Evolutionary conservation across 2,329 filamentous ascomycete species (phyloP), one percentile per base, ranked within the genome.

Genomic region (Trichoderma aggressivum): DNA sequence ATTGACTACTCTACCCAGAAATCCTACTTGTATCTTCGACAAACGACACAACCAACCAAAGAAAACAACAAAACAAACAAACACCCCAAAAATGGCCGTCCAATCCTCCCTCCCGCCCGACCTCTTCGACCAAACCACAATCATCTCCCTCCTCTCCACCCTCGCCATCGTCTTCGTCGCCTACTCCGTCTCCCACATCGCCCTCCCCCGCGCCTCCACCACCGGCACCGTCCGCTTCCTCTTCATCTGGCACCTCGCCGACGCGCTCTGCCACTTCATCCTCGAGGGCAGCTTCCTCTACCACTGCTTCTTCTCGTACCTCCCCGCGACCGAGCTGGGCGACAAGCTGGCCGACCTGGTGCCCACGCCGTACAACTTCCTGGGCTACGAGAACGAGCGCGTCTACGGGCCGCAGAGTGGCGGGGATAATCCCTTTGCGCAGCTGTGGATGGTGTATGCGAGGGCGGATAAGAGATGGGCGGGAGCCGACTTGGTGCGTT

Each of bases 241-340:
- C 74, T 97, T 97, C 86, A 88, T 97, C 82, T 98, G 95, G 95
- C 94, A 98, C 84, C 87, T 93, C 47, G 97, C 97, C 83, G 94
- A 98, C 81, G 93, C 93, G 36, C 87, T 98, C 56, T 95, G 94
- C 77, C 96, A 99, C 84, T 89, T 97, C 81, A 85, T 94, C 80
- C 92, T 98, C 79, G 95, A 98, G 83, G 94, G 94, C 68, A 91
- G 90, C 77, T 98, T 94, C 82, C 89, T 98, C 28, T 98, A 94
- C 86, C 93, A 97, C 83, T 97, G 93, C 84, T 97, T 98, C 87
- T 95, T 94, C 86, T 84, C 83, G 11, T 85, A 81, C 78, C 77
- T 85, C 8, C 79, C 82, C 5, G 71, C 73, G 6, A 71, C 69
- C 36, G 73, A 75, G 71, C 72, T 73, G 6, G 81, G 80, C 75